Conservation (phyloP, 768 basidiomycete genomes). For the Terana coerulea region DNA sequence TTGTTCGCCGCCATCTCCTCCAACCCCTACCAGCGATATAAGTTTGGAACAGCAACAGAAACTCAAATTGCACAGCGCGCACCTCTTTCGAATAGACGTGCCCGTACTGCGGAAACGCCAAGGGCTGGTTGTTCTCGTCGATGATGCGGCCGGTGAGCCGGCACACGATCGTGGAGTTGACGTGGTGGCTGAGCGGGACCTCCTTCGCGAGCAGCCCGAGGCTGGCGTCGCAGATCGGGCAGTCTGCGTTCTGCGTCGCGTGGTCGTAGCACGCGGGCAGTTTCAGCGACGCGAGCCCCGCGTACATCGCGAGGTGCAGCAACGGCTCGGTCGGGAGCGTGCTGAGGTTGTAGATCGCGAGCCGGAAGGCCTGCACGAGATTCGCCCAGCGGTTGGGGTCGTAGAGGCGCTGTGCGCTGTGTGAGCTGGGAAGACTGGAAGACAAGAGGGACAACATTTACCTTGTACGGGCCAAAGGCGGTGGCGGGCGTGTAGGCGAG, state of each 20-base stretch:
- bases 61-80: slow-evolving; percentile 23
- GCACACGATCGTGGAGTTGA: slow-evolving; percentile 95
- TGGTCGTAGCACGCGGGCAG: slow-evolving; percentile 76
- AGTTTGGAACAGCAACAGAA: slow-evolving; percentile 9
- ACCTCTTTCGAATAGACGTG: slow-evolving; percentile 94
- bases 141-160: slow-evolving; percentile 88
- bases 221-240: slow-evolving; percentile 84
- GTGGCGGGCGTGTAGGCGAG: slow-evolving; percentile 74
- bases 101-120: slow-evolving; percentile 82
- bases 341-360: slow-evolving; percentile 84
- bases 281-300: slow-evolving; percentile 88
- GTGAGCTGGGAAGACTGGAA: slow-evolving; percentile 4
- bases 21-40: slow-evolving; percentile 54
- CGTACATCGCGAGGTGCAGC: slow-evolving; percentile 83
- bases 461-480: slow-evolving; percentile 76
- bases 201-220: slow-evolving; percentile 76
- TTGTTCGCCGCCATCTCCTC: slow-evolving; percentile 84
- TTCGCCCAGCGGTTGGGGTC: slow-evolving; percentile 73
- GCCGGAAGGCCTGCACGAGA: slow-evolving; percentile 75
- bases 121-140: slow-evolving; percentile 90
- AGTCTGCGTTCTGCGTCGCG: slow-evolving; percentile 70
- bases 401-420: slow-evolving; percentile 65
- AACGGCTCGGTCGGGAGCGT: slow-evolving; percentile 85
- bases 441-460: slow-evolving; percentile 27
- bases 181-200: slow-evolving; percentile 91